Base-by-base conservation (phyloP, 768 basidiomycete species). In the Hydnomerulius pinastri region DNA sequence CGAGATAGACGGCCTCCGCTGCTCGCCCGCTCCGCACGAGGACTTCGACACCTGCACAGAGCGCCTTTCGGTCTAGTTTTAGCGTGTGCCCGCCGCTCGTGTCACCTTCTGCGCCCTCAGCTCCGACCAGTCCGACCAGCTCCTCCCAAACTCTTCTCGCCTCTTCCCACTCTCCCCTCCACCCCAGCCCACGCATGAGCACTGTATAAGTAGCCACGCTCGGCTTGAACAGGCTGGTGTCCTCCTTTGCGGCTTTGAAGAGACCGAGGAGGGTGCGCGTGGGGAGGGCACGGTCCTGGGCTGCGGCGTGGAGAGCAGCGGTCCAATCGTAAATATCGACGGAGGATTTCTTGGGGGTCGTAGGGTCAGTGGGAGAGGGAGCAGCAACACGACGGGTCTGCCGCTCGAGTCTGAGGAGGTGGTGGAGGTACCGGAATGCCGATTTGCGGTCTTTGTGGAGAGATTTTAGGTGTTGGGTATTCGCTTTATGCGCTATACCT, bases 201-300 rank as follows among this genome's bases (percentile, higher is more conserved):
- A 81, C 66, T 17, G 81, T 83, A 57, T 83, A 78, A 0, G 82
- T 75, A 0, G 70, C 76, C 11, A 74, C 66, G 3, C 73, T 79
- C 0, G 78, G 75, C 23, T 64, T 67, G 20, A 77, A 66, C 17
- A 60, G 46, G 40, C 36, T 55, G n/a, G 63, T 61, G 29, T 52
- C 54, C 13, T 59, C 52, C 2, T 59, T 61, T 4, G 68, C 58
- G n/a, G 66, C 63, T 17, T 69, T 52, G 55, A 78, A 79, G 23
- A 77, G 60, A 0, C 59, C 50, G 23, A 79, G 55, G 15, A 83
- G 68, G 9, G 52, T 57, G 28, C 58, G 38, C 2, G 71, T 55
- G 17, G 71, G 55, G 28, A 71, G 67, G 0, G 48, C 28, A 4
- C 50, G 60, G 53, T 83, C 79, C 28, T 68, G 68, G 7, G 75